Evolutionary conservation across 2,329 filamentous ascomycete species (phyloP).

Genomic region (Macroventuria anomochaeta): DNA sequence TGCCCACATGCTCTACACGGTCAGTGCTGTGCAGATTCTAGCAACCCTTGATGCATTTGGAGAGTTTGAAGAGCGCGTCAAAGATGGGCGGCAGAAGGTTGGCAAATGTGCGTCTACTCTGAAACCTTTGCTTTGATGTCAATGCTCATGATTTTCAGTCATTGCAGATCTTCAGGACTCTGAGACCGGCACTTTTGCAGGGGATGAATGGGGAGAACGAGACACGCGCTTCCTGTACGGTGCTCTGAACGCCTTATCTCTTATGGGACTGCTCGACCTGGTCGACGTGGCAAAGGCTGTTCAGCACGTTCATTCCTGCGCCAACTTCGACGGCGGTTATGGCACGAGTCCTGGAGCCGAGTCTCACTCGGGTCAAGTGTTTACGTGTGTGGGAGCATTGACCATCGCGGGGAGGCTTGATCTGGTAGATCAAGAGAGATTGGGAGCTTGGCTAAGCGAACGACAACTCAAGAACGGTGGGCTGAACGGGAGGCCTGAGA

Average conservation of each 20-base stretch:
- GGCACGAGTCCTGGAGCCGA: slow-evolving; percentile 89
- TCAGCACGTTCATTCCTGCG: slow-evolving; percentile 77
- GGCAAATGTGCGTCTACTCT: slow-evolving; percentile 72
- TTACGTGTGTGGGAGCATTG: slow-evolving; percentile 88
- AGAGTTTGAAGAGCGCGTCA: slow-evolving; percentile 75
- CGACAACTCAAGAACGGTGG: slow-evolving; percentile 86
- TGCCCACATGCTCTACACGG: slow-evolving; percentile 93
- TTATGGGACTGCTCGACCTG: slow-evolving; percentile 74
- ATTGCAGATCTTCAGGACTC: slow-evolving; percentile 83
- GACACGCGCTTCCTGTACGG: slow-evolving; percentile 95
- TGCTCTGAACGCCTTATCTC: slow-evolving; percentile 85
- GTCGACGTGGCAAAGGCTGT: slow-evolving; percentile 84
- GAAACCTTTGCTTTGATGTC: slow-evolving; percentile 5
- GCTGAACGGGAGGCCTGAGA: slow-evolving; percentile 92
- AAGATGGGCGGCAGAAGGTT: slow-evolving; percentile 72
- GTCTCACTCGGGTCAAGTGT: slow-evolving; percentile 93
- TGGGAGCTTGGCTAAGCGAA: slow-evolving; percentile 92
- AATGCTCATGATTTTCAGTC: slow-evolving; percentile 57
- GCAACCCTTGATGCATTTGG: slow-evolving; percentile 84
- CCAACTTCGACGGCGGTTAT: slow-evolving; percentile 94
- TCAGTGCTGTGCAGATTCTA: slow-evolving; percentile 92
- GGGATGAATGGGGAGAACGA: slow-evolving; percentile 95
- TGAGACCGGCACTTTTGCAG: slow-evolving; percentile 84
- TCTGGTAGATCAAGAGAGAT: slow-evolving; percentile 78
- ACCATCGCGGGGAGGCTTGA: slow-evolving; percentile 83